These are phyloP conservation scores for Vigna reflexopilosa DNA, from an alignment of 306 rosid genomes.

Conservation along the genomic window DNA sequence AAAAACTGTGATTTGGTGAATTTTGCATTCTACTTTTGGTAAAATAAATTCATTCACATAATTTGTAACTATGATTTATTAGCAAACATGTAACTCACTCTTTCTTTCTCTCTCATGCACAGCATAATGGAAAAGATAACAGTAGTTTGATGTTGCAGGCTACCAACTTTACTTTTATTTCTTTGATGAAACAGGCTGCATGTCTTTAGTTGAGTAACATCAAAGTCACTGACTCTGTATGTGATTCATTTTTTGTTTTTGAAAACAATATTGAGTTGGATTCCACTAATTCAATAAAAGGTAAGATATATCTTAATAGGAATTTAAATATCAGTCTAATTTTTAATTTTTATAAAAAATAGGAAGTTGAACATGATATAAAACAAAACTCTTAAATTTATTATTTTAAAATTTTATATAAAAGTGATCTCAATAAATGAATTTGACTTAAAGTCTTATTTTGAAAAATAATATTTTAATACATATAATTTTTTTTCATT, in stretches of 20 bases:
- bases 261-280: too few species aligned
- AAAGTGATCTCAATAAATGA: too few species aligned
- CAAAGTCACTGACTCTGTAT: conserved; percentile 35
- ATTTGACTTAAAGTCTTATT: too few species aligned
- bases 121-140: background rate
- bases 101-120: conserved; percentile 10
- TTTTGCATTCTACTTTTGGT: background rate
- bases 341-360: too few species aligned
- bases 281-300: too few species aligned
- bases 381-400: too few species aligned
- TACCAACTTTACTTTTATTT: conserved; percentile 39
- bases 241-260: background rate
- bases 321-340: too few species aligned
- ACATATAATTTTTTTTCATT: too few species aligned
- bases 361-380: too few species aligned
- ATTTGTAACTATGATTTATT: background rate
- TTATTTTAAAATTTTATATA: too few species aligned
- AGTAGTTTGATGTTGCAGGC: conserved; percentile 31
- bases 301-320: too few species aligned
- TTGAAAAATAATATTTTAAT: too few species aligned
- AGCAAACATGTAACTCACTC: background rate
- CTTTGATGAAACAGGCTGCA: conserved; percentile 23
- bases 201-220: conserved; percentile 45
- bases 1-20: background rate
- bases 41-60: background rate